These are phyloP conservation scores for Lipomyces anomalus DNA, from an alignment of 805 yeast genomes.

Conservation along the genomic window DNA sequence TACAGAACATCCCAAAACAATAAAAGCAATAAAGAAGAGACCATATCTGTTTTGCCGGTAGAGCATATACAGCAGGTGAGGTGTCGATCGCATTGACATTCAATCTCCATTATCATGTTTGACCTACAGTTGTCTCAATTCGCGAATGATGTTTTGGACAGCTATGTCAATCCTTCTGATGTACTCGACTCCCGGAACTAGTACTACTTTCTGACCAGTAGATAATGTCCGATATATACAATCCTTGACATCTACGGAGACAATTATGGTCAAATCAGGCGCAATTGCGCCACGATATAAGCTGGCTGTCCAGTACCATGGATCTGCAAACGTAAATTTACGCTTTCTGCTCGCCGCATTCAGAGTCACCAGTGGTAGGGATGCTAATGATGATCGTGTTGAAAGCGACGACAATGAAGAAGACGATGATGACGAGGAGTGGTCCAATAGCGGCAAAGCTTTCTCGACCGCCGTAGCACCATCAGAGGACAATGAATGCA, in stretches of 20 bases:
- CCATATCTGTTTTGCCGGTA: background rate
- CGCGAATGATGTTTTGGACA: constrained; percentile 4
- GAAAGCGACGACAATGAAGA: background rate
- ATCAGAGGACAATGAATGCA: constrained; percentile 6
- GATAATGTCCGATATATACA: constrained; percentile 1
- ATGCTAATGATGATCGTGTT: background rate
- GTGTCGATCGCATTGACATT: no score
- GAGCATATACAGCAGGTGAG: no score
- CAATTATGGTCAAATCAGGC: constrained; percentile 14
- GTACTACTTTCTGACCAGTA: constrained; percentile 3
- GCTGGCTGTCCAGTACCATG: constrained; percentile 14
- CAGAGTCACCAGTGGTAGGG: background rate
- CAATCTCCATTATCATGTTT: no score
- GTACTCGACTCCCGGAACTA: constrained; percentile 12
- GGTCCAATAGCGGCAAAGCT: no score
- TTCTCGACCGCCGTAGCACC: no score
- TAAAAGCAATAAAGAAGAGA: background rate
- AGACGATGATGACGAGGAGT: background rate
- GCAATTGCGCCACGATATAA: constrained; percentile 13
- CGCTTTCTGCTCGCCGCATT: no score
- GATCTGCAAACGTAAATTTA: background rate
- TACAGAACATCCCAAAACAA: no score
- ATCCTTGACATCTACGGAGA: constrained; percentile 3
- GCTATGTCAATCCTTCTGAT: constrained; percentile 11
- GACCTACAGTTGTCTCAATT: background rate